Conservation (phyloP, 1,284 basidiomycete genomes). For the Mycena sp. region DNA sequence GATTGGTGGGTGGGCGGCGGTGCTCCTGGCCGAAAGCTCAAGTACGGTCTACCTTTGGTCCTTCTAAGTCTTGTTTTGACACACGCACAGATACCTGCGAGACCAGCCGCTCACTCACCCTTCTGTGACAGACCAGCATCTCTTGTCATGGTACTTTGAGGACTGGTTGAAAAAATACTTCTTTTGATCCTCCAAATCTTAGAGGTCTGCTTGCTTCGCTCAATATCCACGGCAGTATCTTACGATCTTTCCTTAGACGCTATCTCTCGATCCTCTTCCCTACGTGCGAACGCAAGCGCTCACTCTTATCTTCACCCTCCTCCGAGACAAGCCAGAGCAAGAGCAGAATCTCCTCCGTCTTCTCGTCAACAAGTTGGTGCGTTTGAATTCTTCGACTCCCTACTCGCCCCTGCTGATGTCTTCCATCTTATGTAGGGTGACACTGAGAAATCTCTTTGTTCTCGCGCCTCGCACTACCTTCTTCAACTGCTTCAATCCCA, state of each 20-base stretch:
- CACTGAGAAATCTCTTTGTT: conserved; percentile 88
- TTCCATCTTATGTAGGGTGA: conserved; percentile 84
- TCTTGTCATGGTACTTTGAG: conserved; percentile 92
- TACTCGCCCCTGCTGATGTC: conserved; percentile 14
- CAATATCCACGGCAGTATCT: not conserved
- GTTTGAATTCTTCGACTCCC: conserved; percentile 35
- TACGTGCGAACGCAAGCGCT: conserved; percentile 90
- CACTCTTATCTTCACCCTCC: conserved; percentile 79
- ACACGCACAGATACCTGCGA: conserved; percentile 84
- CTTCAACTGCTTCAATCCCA: conserved; percentile 92
- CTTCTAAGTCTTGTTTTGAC: not conserved
- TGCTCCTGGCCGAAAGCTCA: conserved; percentile 83
- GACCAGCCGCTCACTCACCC: conserved; percentile 87
- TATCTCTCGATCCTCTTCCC: conserved; percentile 88
- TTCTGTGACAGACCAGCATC: conserved; percentile 75
- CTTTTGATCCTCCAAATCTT: conserved; percentile 91
- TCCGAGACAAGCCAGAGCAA: conserved; percentile 94
- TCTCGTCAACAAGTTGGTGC: conserved; percentile 93
- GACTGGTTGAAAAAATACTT: conserved; percentile 98
- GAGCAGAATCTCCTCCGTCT: conserved; percentile 95
- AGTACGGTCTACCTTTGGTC: conserved; percentile 54
- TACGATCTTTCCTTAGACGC: conserved; percentile 57
- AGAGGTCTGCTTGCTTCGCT: conserved; percentile 63
- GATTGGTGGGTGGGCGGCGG: conserved; percentile 98
- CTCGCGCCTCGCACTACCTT: conserved; percentile 90